Evolutionary conservation across 2,329 filamentous ascomycete species (phyloP), one percentile per base, ranked within the genome.

Genomic region (Sporothrix luriei): DNA sequence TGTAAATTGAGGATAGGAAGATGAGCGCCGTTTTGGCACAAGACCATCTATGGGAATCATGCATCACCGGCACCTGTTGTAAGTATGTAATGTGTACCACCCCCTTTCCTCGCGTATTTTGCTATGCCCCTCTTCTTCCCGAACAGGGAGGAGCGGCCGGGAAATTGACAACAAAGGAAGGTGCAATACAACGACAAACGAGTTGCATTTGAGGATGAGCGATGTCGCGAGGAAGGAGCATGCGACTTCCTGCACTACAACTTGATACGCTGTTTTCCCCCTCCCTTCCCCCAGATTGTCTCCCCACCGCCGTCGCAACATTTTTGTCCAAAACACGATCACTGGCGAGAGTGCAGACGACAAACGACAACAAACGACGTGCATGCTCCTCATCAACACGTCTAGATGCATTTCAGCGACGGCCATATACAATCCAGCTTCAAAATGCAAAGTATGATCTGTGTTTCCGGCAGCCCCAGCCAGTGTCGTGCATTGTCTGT

Each of bases 111-210:
- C 16, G 52, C 62, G 21, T 65, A 38, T 52, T 61, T 51, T 46
- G 14, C 26, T 51, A 29, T 24, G 55, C 38, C 29, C 48, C 40
- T 52, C 10, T 21, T 43, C 49, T 51, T 40, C 61, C 62, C 52
- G 49, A 66, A 61, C 52, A 66, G 68, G 68, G 64, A 69, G 62
- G 61, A 43, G 52, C 68, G 40, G 13, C 38, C 33, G 49, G 49
- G 7, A 38, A 49, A 26, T 19, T 59, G 43, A 51, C 69, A 65
- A 65, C 57, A 59, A 65, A 24, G 69, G 69, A 70, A 70, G 69
- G 66, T 65, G 67, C 67, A 49, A 52, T 29, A 21, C 51, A 46
- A 52, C 48, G 0, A 33, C 33, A 33, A 66, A 48, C 33, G 21
- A 33, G 29, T n/a, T 21, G 13, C 29, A 51, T 59, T 14, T 61